Evolutionary conservation across 73 alveolate genomes (phyloP).

Genomic region (Tetrahymena malaccensis): DNA sequence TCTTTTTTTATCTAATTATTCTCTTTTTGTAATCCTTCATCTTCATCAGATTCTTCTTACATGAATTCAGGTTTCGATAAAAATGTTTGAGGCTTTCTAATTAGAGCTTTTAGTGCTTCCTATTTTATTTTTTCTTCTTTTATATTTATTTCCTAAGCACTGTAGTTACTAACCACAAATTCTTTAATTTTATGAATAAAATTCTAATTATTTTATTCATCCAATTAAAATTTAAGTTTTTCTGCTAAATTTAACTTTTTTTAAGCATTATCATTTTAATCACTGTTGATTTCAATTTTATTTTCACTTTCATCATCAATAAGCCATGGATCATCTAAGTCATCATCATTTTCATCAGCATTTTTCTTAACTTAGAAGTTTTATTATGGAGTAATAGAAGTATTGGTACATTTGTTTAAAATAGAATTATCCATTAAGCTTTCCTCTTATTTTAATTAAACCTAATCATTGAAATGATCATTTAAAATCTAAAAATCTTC

Average conservation of each 20-base stretch:
- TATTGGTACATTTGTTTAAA: not conserved
- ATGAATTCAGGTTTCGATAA: not conserved
- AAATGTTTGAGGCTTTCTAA: not conserved
- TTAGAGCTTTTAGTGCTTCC: not conserved
- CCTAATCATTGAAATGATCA: not conserved
- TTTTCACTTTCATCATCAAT: not conserved
- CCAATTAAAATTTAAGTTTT: not conserved
- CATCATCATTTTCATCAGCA: not conserved
- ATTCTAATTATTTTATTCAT: not conserved
- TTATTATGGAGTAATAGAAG: not conserved
- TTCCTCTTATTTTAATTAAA: not conserved
- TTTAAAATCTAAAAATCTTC: not conserved
- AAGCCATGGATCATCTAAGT: not conserved
- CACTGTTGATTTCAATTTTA: not conserved
- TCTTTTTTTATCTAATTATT: not conserved
- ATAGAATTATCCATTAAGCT: not conserved
- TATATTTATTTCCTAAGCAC: not conserved
- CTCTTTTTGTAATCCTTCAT: not conserved
- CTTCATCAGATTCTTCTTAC: not conserved
- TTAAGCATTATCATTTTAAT: not conserved
- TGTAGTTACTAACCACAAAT: not conserved
- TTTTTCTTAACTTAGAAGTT: not conserved
- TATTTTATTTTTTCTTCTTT: not conserved
- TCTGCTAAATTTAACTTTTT: not conserved
- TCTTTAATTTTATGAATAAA: not conserved